Evolutionary conservation across 345 rosid genomes (phyloP).

Genomic region (Euphorbia tirucalli): DNA sequence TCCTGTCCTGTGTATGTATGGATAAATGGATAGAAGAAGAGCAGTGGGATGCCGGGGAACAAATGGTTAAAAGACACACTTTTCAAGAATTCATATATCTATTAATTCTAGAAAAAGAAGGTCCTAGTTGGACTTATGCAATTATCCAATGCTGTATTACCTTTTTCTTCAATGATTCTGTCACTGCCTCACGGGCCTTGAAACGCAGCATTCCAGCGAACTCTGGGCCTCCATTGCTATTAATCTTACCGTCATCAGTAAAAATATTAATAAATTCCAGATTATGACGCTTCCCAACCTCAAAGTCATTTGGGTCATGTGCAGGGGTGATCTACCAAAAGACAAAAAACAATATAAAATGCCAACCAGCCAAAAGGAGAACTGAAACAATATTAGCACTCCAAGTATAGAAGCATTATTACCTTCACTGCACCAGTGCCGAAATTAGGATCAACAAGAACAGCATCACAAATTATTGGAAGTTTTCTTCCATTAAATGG

Average conservation of each 20-base stretch:
- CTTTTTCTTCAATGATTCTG: conserved; percentile 65
- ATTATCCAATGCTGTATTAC: conserved; percentile 27
- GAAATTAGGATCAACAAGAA: conserved; percentile 80
- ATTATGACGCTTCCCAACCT: conserved; percentile 84
- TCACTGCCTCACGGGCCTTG: conserved; percentile 78
- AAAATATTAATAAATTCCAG: conserved; percentile 80
- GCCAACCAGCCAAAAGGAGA: conserved; percentile 6
- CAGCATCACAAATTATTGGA: conserved; percentile 71
- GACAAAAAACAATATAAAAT: conserved; percentile 7
- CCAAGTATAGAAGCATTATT: conserved; percentile 9
- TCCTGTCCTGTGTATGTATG: too few species aligned
- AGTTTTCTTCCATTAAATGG: conserved; percentile 90
- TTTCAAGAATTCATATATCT: background rate
- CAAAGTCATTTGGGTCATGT: conserved; percentile 94
- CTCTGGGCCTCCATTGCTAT: conserved; percentile 69
- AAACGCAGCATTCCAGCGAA: conserved; percentile 90
- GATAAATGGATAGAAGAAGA: background rate
- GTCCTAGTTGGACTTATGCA: background rate
- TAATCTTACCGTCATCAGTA: conserved; percentile 90
- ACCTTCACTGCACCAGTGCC: conserved; percentile 99
- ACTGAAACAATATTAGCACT: conserved; percentile 10
- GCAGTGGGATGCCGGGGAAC: background rate
- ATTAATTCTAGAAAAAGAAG: background rate
- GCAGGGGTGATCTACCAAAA: conserved; percentile 89
- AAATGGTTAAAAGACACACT: background rate